Percentiles rank a stretch among this genome's conserved stretches.
Conservation (phyloP, 345 rosid genomes). For the Citrus inodora region DNA sequence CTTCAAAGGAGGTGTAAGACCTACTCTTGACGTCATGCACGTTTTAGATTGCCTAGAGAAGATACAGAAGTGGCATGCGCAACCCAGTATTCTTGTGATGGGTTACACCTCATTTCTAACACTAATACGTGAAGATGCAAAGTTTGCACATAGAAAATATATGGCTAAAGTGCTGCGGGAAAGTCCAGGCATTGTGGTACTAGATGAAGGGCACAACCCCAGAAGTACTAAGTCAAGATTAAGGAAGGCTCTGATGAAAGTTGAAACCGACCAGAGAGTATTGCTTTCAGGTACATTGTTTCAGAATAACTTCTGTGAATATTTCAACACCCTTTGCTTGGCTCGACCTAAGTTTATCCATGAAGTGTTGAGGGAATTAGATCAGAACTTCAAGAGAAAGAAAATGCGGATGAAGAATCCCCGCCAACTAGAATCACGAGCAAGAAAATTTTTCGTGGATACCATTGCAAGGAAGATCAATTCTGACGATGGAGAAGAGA, state of each 20-base stretch:
- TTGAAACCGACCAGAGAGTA: slow-evolving; percentile 65
- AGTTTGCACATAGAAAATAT: slow-evolving; percentile 67
- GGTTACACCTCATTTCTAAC: slow-evolving; percentile 90
- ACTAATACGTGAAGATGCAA: slow-evolving; percentile 81
- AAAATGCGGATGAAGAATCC: slow-evolving; percentile 48
- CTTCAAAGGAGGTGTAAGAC: slow-evolving; percentile 50
- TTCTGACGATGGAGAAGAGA: slow-evolving; percentile 58
- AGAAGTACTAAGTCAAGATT: slow-evolving; percentile 91
- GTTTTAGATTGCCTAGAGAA: slow-evolving; percentile 86
- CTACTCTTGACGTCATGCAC: slow-evolving; percentile 81
- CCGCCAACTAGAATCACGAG: slow-evolving; percentile 64
- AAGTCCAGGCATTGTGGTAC: slow-evolving; percentile 77
- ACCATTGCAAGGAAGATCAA: slow-evolving; percentile 79
- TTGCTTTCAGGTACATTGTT: slow-evolving; percentile 88
- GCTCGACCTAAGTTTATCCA: slow-evolving; percentile 79
- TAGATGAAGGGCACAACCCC: slow-evolving; percentile 95
- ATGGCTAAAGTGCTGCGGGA: slow-evolving; percentile 89
- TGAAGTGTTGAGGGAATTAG: slow-evolving; percentile 65
- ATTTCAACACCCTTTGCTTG: slow-evolving; percentile 84
- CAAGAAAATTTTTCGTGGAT: slow-evolving; percentile 80
- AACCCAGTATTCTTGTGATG: slow-evolving; percentile 95
- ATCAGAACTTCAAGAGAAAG: slow-evolving; percentile 52
- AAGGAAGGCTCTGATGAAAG: slow-evolving; percentile 90
- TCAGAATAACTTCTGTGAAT: slow-evolving; percentile 95
- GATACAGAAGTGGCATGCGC: slow-evolving; percentile 86